Conservation (phyloP, 768 basidiomycete species). For the Leucosporidium yakuticum region DNA sequence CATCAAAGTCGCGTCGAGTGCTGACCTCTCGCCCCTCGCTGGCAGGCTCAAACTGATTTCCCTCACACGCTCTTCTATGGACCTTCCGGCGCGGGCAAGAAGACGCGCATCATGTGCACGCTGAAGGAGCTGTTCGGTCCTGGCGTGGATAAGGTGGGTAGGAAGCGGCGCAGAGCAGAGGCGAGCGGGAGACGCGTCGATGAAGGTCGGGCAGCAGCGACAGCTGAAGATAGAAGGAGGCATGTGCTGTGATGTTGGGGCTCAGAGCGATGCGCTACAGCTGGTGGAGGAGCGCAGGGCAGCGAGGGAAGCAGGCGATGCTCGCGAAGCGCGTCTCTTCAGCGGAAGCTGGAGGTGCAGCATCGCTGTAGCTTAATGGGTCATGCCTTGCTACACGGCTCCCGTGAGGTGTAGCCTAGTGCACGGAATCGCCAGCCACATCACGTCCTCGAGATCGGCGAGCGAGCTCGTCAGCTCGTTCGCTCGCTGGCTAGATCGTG, state of each 20-base stretch:
- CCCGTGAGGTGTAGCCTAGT: too few species aligned
- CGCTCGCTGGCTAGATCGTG: too few species aligned
- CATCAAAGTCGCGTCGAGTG: background rate
- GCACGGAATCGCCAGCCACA: too few species aligned
- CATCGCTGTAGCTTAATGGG: background rate
- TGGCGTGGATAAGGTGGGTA: conserved; percentile 78
- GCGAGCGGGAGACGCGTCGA: background rate
- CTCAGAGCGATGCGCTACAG: too few species aligned
- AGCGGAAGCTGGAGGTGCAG: too few species aligned
- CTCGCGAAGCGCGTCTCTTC: too few species aligned
- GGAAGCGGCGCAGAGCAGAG: background rate
- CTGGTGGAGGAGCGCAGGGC: too few species aligned
- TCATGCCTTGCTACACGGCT: background rate
- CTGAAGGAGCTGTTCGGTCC: conserved; percentile 80
- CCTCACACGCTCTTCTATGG: conserved; percentile 98
- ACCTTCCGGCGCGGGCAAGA: conserved; percentile 94
- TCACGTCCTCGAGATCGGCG: too few species aligned
- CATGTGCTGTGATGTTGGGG: background rate
- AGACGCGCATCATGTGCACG: conserved; percentile 88
- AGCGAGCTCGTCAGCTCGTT: too few species aligned
- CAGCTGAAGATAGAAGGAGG: background rate
- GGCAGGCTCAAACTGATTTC: conserved; percentile 83
- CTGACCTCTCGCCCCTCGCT: too few species aligned
- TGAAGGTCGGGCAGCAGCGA: background rate
- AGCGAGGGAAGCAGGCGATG: too few species aligned